Conservation (phyloP, 208 protist species). For the Leishmania gerbilli region DNA sequence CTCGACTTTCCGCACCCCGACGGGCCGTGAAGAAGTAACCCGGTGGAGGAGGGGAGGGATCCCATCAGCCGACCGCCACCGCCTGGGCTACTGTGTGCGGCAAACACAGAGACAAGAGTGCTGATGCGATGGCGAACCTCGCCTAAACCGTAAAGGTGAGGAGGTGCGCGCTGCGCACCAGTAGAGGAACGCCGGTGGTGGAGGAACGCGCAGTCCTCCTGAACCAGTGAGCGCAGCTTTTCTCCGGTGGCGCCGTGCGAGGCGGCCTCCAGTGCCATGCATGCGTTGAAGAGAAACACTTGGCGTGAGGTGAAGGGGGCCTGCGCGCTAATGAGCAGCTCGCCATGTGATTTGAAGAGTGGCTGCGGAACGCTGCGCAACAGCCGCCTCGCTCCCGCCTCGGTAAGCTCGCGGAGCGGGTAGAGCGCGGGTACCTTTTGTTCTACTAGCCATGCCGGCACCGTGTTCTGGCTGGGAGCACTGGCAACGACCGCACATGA, state of each 20-base stretch:
- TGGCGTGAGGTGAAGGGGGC: conserved; percentile 25
- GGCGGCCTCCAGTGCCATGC: conserved; percentile 24
- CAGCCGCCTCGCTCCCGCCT: conserved; percentile 22
- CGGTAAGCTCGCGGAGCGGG: conserved; percentile 27
- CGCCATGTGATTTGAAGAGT: conserved; percentile 8
- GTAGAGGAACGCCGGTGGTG: conserved; percentile 17
- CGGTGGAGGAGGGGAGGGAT: conserved; percentile 56
- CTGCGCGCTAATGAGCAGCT: conserved; percentile 10
- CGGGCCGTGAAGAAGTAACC: conserved; percentile 82
- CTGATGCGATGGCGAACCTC: conserved; percentile 35
- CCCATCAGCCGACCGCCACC: conserved; percentile 32
- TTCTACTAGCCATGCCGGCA: conserved; percentile 41
- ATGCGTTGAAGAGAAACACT: conserved; percentile 37
- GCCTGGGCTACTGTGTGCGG: conserved; percentile 1
- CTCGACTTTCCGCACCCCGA: conserved; percentile 83
- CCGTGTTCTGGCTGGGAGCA: conserved; percentile 32
- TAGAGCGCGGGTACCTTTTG: conserved; percentile 37
- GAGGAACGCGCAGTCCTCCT: conserved; percentile 15
- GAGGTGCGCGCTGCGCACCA: no score
- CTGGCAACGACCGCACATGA: conserved; percentile 52
- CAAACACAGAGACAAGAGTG: conserved; percentile 48
- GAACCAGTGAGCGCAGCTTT: neutral
- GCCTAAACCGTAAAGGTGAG: conserved; percentile 60
- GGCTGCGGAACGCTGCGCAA: conserved; percentile 23
- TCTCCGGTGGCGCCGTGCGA: neutral